These are phyloP conservation scores for Psophocarpus tetragonolobus DNA, from an alignment of 306 rosid genomes.

Conservation along the genomic window DNA sequence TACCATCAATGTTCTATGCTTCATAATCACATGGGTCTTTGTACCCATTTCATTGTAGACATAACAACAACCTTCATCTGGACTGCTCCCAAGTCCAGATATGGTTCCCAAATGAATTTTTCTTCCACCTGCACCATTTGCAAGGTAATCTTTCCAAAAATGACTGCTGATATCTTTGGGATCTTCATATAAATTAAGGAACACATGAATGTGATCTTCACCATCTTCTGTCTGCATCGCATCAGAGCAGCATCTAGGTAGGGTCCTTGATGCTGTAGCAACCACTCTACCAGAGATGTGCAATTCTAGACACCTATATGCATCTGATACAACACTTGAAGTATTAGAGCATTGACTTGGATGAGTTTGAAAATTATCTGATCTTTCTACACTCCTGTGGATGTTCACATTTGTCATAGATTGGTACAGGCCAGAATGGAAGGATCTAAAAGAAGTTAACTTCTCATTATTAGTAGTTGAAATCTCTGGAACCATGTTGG, in stretches of 20 bases:
- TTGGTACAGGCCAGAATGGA: slow-evolving; percentile 38
- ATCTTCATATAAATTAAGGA: slow-evolving; percentile 54
- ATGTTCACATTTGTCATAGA: slow-evolving; percentile 38
- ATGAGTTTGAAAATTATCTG: slow-evolving; percentile 36
- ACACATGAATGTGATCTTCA: slow-evolving; percentile 76
- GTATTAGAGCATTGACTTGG: slow-evolving; percentile 33
- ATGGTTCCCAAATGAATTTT: slow-evolving; percentile 77
- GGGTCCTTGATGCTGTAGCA: slow-evolving; percentile 75
- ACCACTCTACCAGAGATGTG: slow-evolving; percentile 78
- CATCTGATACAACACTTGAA: slow-evolving; percentile 50
- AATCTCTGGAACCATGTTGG: slow-evolving; percentile 51
- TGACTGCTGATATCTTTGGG: slow-evolving; percentile 33
- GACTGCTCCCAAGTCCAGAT: slow-evolving; percentile 78
- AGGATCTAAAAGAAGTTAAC: slow-evolving; percentile 51
- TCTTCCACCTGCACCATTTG: slow-evolving; percentile 43
- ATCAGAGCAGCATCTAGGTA: slow-evolving; percentile 49
- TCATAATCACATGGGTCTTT: slow-evolving; percentile 84
- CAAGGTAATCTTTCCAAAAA: slow-evolving; percentile 36
- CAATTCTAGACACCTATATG: slow-evolving; percentile 77
- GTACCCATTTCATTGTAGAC: slow-evolving; percentile 68
- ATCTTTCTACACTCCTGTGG: slow-evolving; percentile 33
- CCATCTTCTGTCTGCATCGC: slow-evolving; percentile 45
- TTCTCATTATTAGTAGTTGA: slow-evolving; percentile 46
- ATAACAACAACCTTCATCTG: slow-evolving; percentile 83
- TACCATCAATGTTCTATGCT: slow-evolving; percentile 91